These are phyloP conservation scores for Orbilia javanica DNA, from an alignment of 2,329 filamentous ascomycete species.

Conservation along the genomic window DNA sequence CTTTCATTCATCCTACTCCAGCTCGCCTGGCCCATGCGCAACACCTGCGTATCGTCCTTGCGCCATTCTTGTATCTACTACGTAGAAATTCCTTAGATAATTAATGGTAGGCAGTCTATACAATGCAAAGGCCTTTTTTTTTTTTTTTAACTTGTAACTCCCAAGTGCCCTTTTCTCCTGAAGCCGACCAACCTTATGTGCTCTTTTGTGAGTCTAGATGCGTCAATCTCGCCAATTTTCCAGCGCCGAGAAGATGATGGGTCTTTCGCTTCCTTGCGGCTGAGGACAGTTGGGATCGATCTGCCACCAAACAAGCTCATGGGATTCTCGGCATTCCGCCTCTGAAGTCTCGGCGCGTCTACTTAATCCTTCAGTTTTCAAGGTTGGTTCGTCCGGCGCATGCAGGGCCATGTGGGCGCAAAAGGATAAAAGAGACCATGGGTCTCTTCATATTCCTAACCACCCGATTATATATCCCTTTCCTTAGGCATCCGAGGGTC, in stretches of 20 bases:
- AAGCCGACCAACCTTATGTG: neutral
- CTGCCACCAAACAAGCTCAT: slow-evolving; percentile 28
- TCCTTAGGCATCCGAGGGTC: neutral
- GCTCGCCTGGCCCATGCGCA: neutral
- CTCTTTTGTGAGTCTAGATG: slow-evolving; percentile 7
- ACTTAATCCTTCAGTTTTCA: slow-evolving; percentile 33
- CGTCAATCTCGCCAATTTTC: slow-evolving; percentile 1
- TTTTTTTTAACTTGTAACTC: neutral
- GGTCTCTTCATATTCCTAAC: neutral
- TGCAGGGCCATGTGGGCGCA: too few relatives aligned
- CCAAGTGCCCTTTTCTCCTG: too few relatives aligned
- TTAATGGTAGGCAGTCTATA: neutral
- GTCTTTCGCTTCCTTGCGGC: slow-evolving; percentile 28
- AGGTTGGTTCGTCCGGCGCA: neutral
- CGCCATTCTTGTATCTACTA: slow-evolving; percentile 14
- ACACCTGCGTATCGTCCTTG: neutral
- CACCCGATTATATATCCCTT: neutral
- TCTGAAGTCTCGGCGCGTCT: slow-evolving; percentile 36
- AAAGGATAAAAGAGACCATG: slow-evolving; percentile 23
- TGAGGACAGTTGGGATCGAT: slow-evolving; percentile 6
- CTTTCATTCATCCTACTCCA: neutral
- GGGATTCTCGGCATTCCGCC: slow-evolving; percentile 33
- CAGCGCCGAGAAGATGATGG: neutral
- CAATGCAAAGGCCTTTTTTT: slow-evolving; percentile 8
- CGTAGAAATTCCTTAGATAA: slow-evolving; percentile 16